Evolutionary conservation across 257 asterid species (phyloP), one percentile per base, ranked within the genome.

Genomic region (Nicotiana tabacum): DNA sequence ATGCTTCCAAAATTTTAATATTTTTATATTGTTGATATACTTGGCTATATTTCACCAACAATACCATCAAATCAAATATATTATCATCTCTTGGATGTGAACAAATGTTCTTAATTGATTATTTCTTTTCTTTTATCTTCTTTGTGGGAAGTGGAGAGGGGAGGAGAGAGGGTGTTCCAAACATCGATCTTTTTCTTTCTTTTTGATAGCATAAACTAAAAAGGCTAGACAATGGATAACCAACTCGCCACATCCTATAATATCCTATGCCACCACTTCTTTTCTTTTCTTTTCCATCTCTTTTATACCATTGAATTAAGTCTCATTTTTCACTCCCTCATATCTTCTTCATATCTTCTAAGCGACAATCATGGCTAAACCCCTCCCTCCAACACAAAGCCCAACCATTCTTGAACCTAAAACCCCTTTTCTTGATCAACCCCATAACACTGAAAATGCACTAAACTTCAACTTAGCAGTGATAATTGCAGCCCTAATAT

Each of bases 401-500:
- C 88, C 86, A 8, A 68, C 21, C 39, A 70, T 48, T 35, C 15
- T 74, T 24, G 64, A 74, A 24, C 62, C 62, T 13, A 74, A 51
- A 48, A 48, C 43, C 61, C 64, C 80, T 3, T 74, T 74, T 74
- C 80, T 74, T 74, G 64, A 61, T 60, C 77, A 77, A 77, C 30
- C 2, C 46, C 9, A 39, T 8, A 76, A 46, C 37, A 76, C 51
- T 4, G 70, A 27, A 82, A 51, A 82, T 66, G 35, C 86, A 51
- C 61, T 85, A 30, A 67, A 83, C 84, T 65, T 74, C 81, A 86
- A 86, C 43, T 17, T 66, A 4, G 66, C 78, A 30, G 81, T 86
- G 57, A 86, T 86, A 69, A 43, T 83, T 35, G 88, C 85, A 33
- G 88, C 85, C 53, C 80, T 85, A n/a, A 53, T 83, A 57, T 86